A percentile compares a stretch with the other conserved stretches of the same genome.
Conservation (phyloP, 306 rosid genomes). For the Herpetospermum pedunculosum region DNA sequence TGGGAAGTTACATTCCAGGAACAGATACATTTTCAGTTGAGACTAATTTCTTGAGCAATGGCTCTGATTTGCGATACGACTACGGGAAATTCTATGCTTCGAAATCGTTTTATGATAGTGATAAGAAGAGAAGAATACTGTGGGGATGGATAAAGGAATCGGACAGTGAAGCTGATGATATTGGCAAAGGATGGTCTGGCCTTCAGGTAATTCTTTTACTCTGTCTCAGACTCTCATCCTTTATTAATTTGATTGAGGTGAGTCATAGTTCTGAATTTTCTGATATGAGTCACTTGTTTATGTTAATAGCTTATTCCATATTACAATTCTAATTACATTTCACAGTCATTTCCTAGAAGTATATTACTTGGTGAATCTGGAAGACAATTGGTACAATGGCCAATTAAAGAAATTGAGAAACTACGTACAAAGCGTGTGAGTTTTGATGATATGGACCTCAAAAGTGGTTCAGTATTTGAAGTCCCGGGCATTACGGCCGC, state of each 20-base stretch:
- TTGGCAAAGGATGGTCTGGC: slow-evolving; percentile 64
- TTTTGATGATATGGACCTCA: slow-evolving; percentile 16
- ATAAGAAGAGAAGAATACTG: slow-evolving; percentile 36
- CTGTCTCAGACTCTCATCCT: neutral
- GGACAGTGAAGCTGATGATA: slow-evolving; percentile 27
- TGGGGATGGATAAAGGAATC: slow-evolving; percentile 44
- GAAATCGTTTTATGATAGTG: slow-evolving; percentile 36
- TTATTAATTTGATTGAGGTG: neutral
- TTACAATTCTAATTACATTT: neutral
- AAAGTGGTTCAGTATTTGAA: slow-evolving; percentile 27
- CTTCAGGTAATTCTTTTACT: slow-evolving; percentile 33
- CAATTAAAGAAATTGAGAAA: slow-evolving; percentile 39
- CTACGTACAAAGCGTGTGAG: slow-evolving; percentile 23
- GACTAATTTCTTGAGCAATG: slow-evolving; percentile 18
- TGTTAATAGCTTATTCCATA: neutral
- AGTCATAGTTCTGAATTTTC: neutral
- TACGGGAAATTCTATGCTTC: slow-evolving; percentile 52
- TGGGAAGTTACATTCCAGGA: slow-evolving; percentile 31
- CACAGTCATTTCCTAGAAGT: slow-evolving; percentile 42
- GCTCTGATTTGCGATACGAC: slow-evolving; percentile 27
- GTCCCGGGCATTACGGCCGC: slow-evolving; percentile 44
- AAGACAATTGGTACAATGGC: slow-evolving; percentile 50
- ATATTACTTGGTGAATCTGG: slow-evolving; percentile 40
- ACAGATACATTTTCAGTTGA: slow-evolving; percentile 25
- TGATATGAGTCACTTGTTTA: neutral